A percentile compares a stretch with the other conserved stretches of the same genome.
Evolutionary conservation across 1,284 basidiomycete species (phyloP).

Genomic region (Tremellales sp.): DNA sequence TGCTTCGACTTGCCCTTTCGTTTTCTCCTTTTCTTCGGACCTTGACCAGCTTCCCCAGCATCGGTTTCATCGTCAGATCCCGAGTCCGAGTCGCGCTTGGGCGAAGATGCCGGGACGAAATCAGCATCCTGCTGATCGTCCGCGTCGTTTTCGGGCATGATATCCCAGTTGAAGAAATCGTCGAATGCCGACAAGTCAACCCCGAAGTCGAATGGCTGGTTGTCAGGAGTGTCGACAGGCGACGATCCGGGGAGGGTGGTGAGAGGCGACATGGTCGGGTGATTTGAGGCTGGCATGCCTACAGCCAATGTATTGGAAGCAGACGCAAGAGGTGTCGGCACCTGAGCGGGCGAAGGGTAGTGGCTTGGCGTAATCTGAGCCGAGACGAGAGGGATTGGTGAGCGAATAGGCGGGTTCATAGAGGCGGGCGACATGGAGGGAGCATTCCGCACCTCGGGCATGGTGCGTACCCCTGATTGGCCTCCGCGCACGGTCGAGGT

Average conservation of each 20-base stretch:
- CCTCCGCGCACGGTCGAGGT: not conserved
- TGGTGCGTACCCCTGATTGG: not conserved
- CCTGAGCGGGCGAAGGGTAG: not conserved
- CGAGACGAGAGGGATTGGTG: not conserved
- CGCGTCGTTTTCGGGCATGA: slow-evolving; percentile 23
- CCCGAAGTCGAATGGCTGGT: not conserved
- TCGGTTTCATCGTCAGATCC: slow-evolving; percentile 14
- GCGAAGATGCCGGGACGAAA: slow-evolving; percentile 29
- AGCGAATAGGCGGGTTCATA: not conserved
- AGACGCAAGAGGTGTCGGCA: not conserved
- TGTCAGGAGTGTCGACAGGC: not conserved
- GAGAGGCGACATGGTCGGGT: not conserved
- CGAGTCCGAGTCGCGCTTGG: slow-evolving; percentile 12
- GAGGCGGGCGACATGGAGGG: not conserved
- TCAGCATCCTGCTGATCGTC: slow-evolving; percentile 28
- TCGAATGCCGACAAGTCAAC: slow-evolving; percentile 16
- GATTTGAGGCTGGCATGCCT: not conserved
- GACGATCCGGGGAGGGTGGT: not conserved
- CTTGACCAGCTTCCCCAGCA: slow-evolving; percentile 11
- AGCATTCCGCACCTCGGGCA: not conserved
- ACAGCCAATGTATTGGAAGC: not conserved
- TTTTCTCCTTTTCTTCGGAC: slow-evolving; percentile 2
- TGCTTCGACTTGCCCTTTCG: slow-evolving; percentile 1
- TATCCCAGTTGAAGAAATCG: slow-evolving; percentile 18
- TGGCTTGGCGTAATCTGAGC: not conserved